These are phyloP conservation scores for Fonsecaea erecta DNA, from an alignment of 2,329 filamentous ascomycete species.

Conservation along the genomic window DNA sequence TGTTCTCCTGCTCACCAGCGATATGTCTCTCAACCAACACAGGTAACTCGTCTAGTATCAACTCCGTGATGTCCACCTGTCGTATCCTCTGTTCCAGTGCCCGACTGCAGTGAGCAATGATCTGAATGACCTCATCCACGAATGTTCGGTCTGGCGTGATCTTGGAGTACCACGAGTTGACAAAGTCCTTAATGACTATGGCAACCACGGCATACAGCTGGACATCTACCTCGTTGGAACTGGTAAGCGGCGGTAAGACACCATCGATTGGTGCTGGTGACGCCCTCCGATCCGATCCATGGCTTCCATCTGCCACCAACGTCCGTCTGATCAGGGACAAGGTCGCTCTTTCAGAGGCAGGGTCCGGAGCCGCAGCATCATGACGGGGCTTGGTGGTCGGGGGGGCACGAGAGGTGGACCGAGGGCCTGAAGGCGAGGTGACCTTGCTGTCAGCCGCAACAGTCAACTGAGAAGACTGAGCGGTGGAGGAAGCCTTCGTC, in stretches of 20 bases:
- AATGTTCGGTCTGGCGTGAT: constrained; percentile 91
- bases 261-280: constrained; percentile 74
- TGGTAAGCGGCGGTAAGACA: constrained; percentile 86
- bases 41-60: constrained; percentile 87
- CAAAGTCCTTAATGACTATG: constrained; percentile 85
- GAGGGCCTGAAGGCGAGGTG: constrained; percentile 36
- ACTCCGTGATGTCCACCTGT: constrained; percentile 77
- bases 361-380: constrained; percentile 44
- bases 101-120: constrained; percentile 89
- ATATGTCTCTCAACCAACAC: constrained; percentile 80
- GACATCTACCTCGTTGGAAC: constrained; percentile 89
- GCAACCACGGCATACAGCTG: constrained; percentile 92
- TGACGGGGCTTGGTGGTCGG: constrained; percentile 38
- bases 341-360: constrained; percentile 78
- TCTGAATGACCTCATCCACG: constrained; percentile 82
- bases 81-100: constrained; percentile 84
- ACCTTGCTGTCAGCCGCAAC: constrained; percentile 29
- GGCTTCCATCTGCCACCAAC: constrained; percentile 61
- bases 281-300: constrained; percentile 60
- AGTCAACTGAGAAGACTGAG: constrained; percentile 36
- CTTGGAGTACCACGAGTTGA: constrained; percentile 89
- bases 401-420: constrained; percentile 43
- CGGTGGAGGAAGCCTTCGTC: constrained; percentile 45
- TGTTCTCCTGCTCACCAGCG: constrained; percentile 60
- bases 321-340: constrained; percentile 78